phyloP scores from a whole-genome alignment of 2,329 filamentous ascomycete species.

The Ophiostoma tasmaniense region DNA sequence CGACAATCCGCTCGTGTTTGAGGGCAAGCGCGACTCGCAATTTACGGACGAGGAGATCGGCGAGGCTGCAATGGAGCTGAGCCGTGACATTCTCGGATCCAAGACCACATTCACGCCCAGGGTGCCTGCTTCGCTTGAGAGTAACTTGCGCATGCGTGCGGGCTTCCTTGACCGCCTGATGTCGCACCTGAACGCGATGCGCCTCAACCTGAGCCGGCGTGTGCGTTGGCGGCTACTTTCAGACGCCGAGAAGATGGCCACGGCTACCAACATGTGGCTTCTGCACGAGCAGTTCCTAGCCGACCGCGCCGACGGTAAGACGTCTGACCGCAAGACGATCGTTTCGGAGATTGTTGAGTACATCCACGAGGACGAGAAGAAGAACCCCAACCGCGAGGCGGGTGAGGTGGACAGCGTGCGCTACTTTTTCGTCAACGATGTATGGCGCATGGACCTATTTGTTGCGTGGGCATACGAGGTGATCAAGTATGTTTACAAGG shows the following conservation, averaged over 20 bases:
- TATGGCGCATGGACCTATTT: slow-evolving; percentile 63
- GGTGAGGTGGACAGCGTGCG: slow-evolving; percentile 72
- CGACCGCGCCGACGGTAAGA: slow-evolving; percentile 40
- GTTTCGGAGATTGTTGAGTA: slow-evolving; percentile 66
- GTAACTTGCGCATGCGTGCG: slow-evolving; percentile 66
- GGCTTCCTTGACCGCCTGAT: slow-evolving; percentile 69
- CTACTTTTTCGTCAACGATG: slow-evolving; percentile 77
- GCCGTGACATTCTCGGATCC: slow-evolving; percentile 72
- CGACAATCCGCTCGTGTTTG: slow-evolving; percentile 82
- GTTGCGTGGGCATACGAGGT: slow-evolving; percentile 72
- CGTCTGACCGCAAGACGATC: slow-evolving; percentile 55
- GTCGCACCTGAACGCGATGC: slow-evolving; percentile 57
- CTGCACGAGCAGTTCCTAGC: slow-evolving; percentile 63
- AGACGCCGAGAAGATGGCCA: slow-evolving; percentile 82
- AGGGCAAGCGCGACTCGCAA: slow-evolving; percentile 54
- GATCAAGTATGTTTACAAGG: slow-evolving; percentile 63
- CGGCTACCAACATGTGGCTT: slow-evolving; percentile 71
- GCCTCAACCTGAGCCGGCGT: slow-evolving; percentile 54
- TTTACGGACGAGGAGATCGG: slow-evolving; percentile 66
- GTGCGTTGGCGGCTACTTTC: slow-evolving; percentile 76
- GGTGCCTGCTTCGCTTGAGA: slow-evolving; percentile 66
- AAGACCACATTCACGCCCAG: slow-evolving; percentile 65
- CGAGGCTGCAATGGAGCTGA: slow-evolving; percentile 67
- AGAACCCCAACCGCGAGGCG: slow-evolving; percentile 51
- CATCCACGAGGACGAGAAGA: slow-evolving; percentile 69